Percentiles rank a stretch among this genome's conserved stretches.
Conservation (phyloP, 2,329 filamentous ascomycete species). For the Ophiostoma ulmi region DNA sequence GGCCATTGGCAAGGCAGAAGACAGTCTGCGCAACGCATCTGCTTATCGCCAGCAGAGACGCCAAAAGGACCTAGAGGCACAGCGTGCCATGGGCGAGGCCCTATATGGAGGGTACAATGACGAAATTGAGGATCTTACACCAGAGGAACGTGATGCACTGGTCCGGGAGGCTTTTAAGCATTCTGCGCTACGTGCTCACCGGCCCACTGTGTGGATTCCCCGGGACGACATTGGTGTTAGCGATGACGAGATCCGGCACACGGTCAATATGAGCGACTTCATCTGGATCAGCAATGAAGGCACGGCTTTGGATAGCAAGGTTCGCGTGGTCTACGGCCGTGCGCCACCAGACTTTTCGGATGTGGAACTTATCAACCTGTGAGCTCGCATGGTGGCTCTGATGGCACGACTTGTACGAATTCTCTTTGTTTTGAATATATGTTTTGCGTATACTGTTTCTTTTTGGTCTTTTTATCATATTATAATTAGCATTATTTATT, state of each 20-base stretch:
- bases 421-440: conserved; percentile 8
- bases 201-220: conserved; percentile 91
- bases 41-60: conserved; percentile 47
- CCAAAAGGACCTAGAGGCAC: conserved; percentile 63
- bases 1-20: conserved; percentile 41
- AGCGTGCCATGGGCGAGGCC: conserved; percentile 68
- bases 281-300: conserved; percentile 96
- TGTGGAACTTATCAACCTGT: conserved; percentile 78
- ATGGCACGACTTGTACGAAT: background rate
- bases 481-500: background rate
- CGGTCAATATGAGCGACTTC: conserved; percentile 66
- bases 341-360: conserved; percentile 88
- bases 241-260: conserved; percentile 82
- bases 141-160: conserved; percentile 79
- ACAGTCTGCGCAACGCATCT: conserved; percentile 40
- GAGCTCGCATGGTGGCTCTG: conserved; percentile 16
- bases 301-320: conserved; percentile 77
- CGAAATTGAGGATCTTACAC: conserved; percentile 89
- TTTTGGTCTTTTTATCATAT: background rate
- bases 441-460: background rate
- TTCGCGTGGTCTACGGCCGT: conserved; percentile 74
- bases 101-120: conserved; percentile 85
- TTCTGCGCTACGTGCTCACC: conserved; percentile 72
- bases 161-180: conserved; percentile 89
- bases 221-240: conserved; percentile 84